Evolutionary conservation across 495 filamentous ascomycete species (phyloP).

Genomic region (Xylaria cubensis): DNA sequence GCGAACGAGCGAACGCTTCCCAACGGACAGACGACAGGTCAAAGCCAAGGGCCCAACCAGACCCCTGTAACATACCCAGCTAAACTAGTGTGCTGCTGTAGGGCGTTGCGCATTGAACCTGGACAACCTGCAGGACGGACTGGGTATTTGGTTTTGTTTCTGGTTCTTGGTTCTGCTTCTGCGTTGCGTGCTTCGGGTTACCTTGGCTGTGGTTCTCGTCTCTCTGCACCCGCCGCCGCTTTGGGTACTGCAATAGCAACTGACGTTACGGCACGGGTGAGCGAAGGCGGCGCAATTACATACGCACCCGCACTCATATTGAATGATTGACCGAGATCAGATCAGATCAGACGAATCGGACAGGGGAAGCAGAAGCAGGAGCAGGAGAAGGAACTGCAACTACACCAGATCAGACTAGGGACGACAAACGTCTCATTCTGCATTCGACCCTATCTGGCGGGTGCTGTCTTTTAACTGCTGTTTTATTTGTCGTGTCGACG

Average conservation of each 20-base stretch:
- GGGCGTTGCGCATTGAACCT: neutral
- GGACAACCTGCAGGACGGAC: constrained; percentile 15
- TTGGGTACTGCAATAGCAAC: constrained; percentile 16
- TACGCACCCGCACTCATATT: neutral
- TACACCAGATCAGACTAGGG: constrained; percentile 6
- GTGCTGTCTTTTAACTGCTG: neutral
- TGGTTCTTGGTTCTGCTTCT: neutral
- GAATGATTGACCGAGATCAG: constrained; percentile 13
- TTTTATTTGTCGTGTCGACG: neutral
- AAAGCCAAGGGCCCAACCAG: constrained; percentile 10
- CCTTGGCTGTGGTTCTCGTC: neutral
- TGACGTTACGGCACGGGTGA: constrained; percentile 16
- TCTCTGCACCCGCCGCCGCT: neutral
- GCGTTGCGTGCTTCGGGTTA: constrained; percentile 1
- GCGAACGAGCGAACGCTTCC: neutral
- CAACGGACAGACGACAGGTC: constrained; percentile 11
- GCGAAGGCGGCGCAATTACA: constrained; percentile 4
- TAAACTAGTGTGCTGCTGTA: constrained; percentile 3
- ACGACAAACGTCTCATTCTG: constrained; percentile 8
- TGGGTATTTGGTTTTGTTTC: neutral
- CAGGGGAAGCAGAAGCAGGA: neutral
- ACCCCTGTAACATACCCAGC: constrained; percentile 4
- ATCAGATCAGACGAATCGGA: constrained; percentile 16
- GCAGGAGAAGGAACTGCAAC: neutral
- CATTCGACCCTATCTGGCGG: neutral